Conservation (phyloP, 805 yeast species). For the Hyphopichia homilentoma region DNA sequence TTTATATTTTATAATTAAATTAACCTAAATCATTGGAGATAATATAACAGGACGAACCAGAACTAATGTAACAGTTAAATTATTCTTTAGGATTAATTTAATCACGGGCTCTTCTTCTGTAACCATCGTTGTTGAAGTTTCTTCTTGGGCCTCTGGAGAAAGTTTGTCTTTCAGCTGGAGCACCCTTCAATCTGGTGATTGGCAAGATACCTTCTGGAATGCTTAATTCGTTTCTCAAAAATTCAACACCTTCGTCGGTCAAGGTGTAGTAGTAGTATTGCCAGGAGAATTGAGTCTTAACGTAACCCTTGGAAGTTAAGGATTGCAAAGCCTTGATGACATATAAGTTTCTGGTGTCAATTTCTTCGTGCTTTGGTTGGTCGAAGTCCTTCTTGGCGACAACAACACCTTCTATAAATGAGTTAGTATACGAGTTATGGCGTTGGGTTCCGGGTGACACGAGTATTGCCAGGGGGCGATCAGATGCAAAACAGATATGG, state of each 20-base stretch:
- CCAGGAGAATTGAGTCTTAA: slow-evolving; percentile 99
- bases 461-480: neutral
- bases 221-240: slow-evolving; percentile 96
- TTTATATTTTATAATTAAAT: too few relatives aligned
- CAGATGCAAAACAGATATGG: neutral
- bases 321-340: slow-evolving; percentile 99
- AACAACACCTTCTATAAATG: slow-evolving; percentile 88
- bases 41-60: too few relatives aligned
- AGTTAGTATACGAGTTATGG: slow-evolving; percentile 36
- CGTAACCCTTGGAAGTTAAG: slow-evolving; percentile 97
- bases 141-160: slow-evolving; percentile 36
- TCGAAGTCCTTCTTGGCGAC: slow-evolving; percentile 99
- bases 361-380: slow-evolving; percentile 97
- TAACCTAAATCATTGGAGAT: too few relatives aligned
- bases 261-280: slow-evolving; percentile 99
- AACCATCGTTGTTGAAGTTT: slow-evolving; percentile 24
- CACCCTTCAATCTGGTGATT: slow-evolving; percentile 92
- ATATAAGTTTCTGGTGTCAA: slow-evolving; percentile 95
- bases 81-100: slow-evolving; percentile 22
- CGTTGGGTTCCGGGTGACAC: neutral
- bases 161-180: slow-evolving; percentile 78
- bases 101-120: slow-evolving; percentile 65
- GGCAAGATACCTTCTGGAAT: slow-evolving; percentile 99
- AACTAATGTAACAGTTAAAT: too few relatives aligned
- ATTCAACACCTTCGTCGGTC: slow-evolving; percentile 99